phyloP scores from a whole-genome alignment of 257 asterid genomes.

The Echium plantagineum region DNA sequence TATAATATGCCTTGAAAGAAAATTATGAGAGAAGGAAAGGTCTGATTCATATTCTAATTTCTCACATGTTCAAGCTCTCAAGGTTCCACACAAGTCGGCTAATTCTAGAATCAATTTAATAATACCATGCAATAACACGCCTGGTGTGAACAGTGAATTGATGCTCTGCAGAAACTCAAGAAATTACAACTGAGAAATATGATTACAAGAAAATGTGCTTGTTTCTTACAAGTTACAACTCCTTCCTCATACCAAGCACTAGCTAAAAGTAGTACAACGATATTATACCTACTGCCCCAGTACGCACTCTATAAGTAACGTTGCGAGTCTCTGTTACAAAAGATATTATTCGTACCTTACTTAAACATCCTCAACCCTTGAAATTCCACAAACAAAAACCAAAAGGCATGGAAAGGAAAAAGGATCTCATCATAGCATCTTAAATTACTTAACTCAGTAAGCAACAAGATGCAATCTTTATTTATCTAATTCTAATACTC shows the following conservation, averaged over 20 bases:
- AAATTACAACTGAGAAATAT: neutral
- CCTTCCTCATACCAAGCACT: neutral
- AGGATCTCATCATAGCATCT: slow-evolving; percentile 3
- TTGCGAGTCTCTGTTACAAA: too few species aligned
- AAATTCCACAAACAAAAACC: neutral
- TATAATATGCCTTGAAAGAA: too few species aligned
- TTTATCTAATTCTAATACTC: neutral
- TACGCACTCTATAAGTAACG: too few species aligned
- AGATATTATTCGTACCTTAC: too few species aligned
- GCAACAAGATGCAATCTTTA: neutral
- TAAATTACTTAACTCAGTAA: neutral
- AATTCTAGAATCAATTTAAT: neutral
- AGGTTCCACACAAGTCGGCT: neutral
- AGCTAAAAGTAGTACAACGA: neutral
- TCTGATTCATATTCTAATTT: too few species aligned
- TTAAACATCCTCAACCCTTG: neutral
- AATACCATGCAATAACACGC: too few species aligned
- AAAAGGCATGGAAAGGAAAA: neutral
- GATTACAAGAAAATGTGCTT: slow-evolving; percentile 2
- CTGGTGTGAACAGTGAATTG: neutral
- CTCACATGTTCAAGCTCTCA: neutral
- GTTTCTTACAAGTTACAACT: neutral
- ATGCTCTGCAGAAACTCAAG: too few species aligned
- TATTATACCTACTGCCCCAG: too few species aligned
- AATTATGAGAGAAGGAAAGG: too few species aligned